These are phyloP conservation scores for Aspergillus sp. DNA, from an alignment of 2,329 filamentous ascomycete species.

Conservation along the genomic window DNA sequence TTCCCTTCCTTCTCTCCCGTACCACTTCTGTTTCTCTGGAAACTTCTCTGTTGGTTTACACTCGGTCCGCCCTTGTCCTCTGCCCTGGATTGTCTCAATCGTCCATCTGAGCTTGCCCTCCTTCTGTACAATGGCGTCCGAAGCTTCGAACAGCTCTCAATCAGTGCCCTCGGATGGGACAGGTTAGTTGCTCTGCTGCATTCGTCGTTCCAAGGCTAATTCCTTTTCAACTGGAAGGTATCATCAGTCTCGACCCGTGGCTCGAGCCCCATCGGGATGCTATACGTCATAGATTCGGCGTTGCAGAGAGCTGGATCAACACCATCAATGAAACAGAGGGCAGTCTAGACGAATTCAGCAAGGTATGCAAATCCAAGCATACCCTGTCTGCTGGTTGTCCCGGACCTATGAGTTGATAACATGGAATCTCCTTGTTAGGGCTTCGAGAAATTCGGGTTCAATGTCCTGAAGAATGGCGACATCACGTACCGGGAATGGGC, in stretches of 20 bases:
- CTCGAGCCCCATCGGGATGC: constrained; percentile 73
- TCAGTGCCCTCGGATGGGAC: not conserved
- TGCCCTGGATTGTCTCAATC: not conserved
- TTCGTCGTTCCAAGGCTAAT: not conserved
- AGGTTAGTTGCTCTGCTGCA: not conserved
- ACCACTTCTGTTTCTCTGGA: not conserved
- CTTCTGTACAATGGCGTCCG: not conserved
- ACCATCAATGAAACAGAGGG: constrained; percentile 75
- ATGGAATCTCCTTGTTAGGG: constrained; percentile 46
- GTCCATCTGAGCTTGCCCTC: not conserved
- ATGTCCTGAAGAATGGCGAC: constrained; percentile 69
- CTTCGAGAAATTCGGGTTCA: constrained; percentile 77
- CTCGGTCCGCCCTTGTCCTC: not conserved
- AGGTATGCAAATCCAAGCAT: constrained; percentile 40
- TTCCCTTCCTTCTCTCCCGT: not conserved
- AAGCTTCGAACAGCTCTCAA: not conserved
- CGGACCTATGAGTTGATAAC: constrained; percentile 1
- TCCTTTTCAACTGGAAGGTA: constrained; percentile 47
- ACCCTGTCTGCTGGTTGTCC: not conserved
- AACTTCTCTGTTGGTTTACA: not conserved
- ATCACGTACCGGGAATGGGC: constrained; percentile 95
- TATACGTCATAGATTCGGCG: constrained; percentile 65
- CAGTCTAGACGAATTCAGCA: constrained; percentile 83
- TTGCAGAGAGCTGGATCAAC: constrained; percentile 78
- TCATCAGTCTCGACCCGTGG: constrained; percentile 80